A percentile compares a stretch with the other conserved stretches of the same genome.
Conservation (phyloP, 2,329 filamentous ascomycete genomes). For the Albifimbria verrucaria region DNA sequence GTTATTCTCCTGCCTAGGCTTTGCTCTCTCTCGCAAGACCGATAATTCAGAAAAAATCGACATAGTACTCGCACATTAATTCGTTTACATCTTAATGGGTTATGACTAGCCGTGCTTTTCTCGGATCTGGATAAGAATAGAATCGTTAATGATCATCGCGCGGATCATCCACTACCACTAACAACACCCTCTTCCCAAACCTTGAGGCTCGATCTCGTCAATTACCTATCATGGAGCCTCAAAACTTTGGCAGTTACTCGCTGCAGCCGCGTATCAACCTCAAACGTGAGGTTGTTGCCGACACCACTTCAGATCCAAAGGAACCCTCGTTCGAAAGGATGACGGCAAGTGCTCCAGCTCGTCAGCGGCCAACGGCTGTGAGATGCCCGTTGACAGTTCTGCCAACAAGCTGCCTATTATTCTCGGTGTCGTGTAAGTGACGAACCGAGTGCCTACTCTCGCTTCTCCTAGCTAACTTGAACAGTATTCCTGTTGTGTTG, state of each 20-base stretch:
- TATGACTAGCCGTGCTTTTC: background rate
- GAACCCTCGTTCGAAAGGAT: conserved; percentile 14
- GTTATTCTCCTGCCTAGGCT: background rate
- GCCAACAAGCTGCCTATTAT: conserved; percentile 64
- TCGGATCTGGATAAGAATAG: background rate
- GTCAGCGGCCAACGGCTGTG: conserved; percentile 42
- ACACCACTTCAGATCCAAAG: too few species aligned
- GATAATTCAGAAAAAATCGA: background rate
- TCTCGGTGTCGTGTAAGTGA: conserved; percentile 66
- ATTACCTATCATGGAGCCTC: conserved; percentile 16
- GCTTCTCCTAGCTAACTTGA: conserved; percentile 4
- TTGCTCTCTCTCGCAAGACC: background rate
- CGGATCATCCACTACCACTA: background rate
- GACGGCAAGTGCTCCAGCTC: conserved; percentile 14
- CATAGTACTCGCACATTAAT: background rate
- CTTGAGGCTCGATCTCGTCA: background rate
- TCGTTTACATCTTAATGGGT: background rate
- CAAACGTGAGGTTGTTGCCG: conserved; percentile 12
- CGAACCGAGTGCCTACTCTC: background rate
- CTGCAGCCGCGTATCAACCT: conserved; percentile 25
- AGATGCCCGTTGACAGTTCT: conserved; percentile 54
- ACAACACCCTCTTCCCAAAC: too few species aligned
- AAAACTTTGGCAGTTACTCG: conserved; percentile 13
- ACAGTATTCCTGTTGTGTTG: conserved; percentile 71
- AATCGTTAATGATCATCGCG: background rate